Conservation (phyloP, 2,329 filamentous ascomycete species). For the Phialophora verrucosa region DNA sequence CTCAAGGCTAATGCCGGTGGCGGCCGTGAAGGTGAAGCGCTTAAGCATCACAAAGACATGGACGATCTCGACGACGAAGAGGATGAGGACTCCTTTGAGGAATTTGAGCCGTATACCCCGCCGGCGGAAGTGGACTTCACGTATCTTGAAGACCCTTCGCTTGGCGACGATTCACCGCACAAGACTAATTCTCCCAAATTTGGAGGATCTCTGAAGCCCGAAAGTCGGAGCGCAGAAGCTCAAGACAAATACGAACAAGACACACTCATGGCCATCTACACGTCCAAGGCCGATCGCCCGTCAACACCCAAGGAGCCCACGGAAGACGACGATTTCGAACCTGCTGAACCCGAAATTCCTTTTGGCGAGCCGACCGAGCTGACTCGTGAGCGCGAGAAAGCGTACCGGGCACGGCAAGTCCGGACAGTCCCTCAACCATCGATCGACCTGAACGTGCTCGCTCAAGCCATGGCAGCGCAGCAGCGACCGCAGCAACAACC, state of each 20-base stretch:
- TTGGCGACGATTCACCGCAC: constrained; percentile 26
- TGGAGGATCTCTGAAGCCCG: constrained; percentile 48
- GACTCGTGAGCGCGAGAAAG: constrained; percentile 50
- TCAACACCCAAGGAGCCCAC: constrained; percentile 53
- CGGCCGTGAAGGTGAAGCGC: constrained; percentile 60
- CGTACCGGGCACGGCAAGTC: constrained; percentile 43
- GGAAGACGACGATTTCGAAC: constrained; percentile 46
- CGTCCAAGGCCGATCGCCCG: constrained; percentile 53
- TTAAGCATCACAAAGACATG: constrained; percentile 56
- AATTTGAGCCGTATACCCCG: constrained; percentile 46
- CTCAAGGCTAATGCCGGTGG: constrained; percentile 64
- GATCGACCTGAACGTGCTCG: constrained; percentile 41
- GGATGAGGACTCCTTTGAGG: constrained; percentile 53
- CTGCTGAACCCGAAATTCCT: constrained; percentile 43
- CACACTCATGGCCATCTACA: constrained; percentile 57
- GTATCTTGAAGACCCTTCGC: constrained; percentile 45
- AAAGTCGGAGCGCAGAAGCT: constrained; percentile 50
- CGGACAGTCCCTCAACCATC: constrained; percentile 41
- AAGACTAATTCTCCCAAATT: constrained; percentile 49
- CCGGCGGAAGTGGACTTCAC: constrained; percentile 49
- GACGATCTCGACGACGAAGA: constrained; percentile 67
- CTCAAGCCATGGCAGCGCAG: constrained; percentile 40
- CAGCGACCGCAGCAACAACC: constrained; percentile 41
- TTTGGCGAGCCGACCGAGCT: constrained; percentile 53
- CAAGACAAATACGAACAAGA: constrained; percentile 55